Evolutionary conservation across 2,329 filamentous ascomycete genomes (phyloP).

Genomic region (Botrytis paeoniae): DNA sequence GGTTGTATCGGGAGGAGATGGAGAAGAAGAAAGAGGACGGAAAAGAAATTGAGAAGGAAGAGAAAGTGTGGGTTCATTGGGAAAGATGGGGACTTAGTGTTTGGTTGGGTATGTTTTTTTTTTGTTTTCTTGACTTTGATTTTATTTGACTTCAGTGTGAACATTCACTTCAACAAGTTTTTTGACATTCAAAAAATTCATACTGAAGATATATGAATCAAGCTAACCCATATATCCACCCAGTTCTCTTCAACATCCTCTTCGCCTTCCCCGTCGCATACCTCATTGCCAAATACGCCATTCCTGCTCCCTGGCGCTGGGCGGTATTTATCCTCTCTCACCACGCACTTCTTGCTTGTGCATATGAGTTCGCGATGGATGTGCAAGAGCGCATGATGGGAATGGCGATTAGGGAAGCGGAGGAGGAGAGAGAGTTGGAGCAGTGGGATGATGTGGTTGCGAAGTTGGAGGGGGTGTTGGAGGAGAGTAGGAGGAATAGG

Average conservation of each 20-base stretch:
- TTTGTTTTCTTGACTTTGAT: no score
- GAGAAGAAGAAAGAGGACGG: neutral
- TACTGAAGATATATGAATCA: neutral
- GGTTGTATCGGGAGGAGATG: neutral
- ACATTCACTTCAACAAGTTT: neutral
- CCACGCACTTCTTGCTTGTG: constrained; percentile 2
- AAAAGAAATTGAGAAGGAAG: neutral
- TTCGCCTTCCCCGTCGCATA: constrained; percentile 22
- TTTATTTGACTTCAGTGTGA: no score
- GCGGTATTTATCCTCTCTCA: neutral
- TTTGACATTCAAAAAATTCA: neutral
- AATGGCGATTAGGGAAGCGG: constrained; percentile 12
- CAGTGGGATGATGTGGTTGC: constrained; percentile 22
- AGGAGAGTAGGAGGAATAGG: neutral
- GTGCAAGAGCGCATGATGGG: constrained; percentile 3
- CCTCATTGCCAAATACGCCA: constrained; percentile 1
- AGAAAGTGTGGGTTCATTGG: neutral
- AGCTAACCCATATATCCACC: neutral
- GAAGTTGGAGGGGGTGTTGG: neutral
- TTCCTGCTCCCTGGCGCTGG: neutral
- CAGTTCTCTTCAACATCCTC: constrained; percentile 24
- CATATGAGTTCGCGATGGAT: neutral
- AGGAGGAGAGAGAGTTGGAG: constrained; percentile 14
- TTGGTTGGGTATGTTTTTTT: neutral
- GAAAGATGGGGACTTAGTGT: neutral